Evolutionary conservation across 805 yeast species (phyloP).

Genomic region (Candida sphagnicola): DNA sequence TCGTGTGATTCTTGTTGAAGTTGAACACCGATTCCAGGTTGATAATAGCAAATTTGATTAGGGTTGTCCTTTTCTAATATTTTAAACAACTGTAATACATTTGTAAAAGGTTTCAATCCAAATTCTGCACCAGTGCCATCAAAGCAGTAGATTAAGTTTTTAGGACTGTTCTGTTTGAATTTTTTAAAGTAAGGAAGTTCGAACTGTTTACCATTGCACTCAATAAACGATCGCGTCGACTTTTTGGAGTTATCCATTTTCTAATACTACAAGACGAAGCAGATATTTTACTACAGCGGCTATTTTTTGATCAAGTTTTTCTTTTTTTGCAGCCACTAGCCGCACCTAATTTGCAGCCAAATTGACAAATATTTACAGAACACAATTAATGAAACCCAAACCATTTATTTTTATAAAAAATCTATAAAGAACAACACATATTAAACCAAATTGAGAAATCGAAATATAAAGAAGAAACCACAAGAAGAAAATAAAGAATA

Average conservation of each 20-base stretch:
- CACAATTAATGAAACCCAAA: neutral
- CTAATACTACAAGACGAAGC: too few species aligned
- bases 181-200: neutral
- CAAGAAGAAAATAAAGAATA: neutral
- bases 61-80: conserved; percentile 45
- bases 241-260: neutral
- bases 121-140: conserved; percentile 63
- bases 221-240: neutral
- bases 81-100: conserved; percentile 49
- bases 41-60: conserved; percentile 56
- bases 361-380: neutral
- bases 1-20: conserved; percentile 37
- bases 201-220: neutral
- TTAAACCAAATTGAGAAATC: neutral
- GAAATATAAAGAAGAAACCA: neutral
- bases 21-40: conserved; percentile 62
- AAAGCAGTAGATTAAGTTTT: conserved; percentile 51
- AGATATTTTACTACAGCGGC: neutral
- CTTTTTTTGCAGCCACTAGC: neutral
- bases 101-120: conserved; percentile 52
- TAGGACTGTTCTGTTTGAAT: neutral
- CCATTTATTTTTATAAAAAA: neutral
- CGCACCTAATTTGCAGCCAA: neutral
- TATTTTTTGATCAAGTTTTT: too few species aligned
- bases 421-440: neutral